Conservation (phyloP, 345 rosid species). For the Eutrema yunnanense region DNA sequence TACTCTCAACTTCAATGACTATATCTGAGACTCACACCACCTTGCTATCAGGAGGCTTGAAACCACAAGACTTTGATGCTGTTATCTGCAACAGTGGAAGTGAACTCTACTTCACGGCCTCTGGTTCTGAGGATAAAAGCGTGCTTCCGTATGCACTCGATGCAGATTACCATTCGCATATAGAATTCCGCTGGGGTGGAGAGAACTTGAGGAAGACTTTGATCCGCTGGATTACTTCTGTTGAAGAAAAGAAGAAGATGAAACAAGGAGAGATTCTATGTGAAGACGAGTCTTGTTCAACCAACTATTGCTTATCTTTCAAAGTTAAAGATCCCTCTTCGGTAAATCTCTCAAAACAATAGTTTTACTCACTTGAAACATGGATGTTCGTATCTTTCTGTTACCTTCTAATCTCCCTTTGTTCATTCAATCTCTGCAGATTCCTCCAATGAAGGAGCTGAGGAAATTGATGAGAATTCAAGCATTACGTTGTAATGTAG, state of each 20-base stretch:
- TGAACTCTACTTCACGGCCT: constrained; percentile 59
- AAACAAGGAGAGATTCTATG: constrained; percentile 34
- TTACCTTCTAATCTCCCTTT: background rate
- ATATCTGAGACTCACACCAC: constrained; percentile 53
- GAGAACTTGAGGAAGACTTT: constrained; percentile 63
- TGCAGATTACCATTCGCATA: constrained; percentile 68
- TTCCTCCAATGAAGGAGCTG: constrained; percentile 60
- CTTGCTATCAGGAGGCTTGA: constrained; percentile 48
- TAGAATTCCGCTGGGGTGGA: constrained; percentile 81
- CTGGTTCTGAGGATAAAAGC: constrained; percentile 37
- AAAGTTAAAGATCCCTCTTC: constrained; percentile 38
- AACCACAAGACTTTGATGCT: constrained; percentile 60
- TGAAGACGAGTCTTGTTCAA: constrained; percentile 51
- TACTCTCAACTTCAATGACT: constrained; percentile 60
- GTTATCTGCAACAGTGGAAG: constrained; percentile 81
- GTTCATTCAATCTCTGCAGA: constrained; percentile 28
- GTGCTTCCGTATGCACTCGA: constrained; percentile 52
- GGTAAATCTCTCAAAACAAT: constrained; percentile 30
- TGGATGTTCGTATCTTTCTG: background rate
- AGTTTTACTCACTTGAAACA: background rate
- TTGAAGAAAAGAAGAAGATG: constrained; percentile 36
- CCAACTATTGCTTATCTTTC: constrained; percentile 52
- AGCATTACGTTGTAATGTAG: constrained; percentile 61
- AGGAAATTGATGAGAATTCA: constrained; percentile 63
- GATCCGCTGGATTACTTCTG: constrained; percentile 59